Evolutionary conservation across 805 yeast species (phyloP).

Genomic region (Saccharomyces jurei): DNA sequence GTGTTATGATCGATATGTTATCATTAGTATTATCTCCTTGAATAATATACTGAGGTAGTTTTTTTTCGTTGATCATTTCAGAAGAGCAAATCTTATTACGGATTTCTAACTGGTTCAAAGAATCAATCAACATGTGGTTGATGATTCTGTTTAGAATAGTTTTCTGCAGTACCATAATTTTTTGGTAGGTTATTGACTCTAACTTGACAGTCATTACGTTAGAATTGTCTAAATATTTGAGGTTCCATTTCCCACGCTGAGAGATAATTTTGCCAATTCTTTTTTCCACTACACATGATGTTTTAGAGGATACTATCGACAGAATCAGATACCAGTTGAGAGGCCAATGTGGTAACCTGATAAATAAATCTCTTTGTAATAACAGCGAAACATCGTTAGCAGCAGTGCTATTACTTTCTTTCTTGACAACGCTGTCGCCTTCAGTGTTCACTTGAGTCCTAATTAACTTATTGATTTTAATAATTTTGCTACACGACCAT

Average conservation of each 20-base stretch:
- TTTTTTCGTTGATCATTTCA: constrained; percentile 6
- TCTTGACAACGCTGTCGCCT: not conserved
- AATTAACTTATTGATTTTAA: constrained; percentile 19
- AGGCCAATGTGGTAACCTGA: constrained; percentile 31
- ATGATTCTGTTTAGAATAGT: constrained; percentile 28
- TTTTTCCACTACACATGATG: constrained; percentile 27
- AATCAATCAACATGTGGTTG: constrained; percentile 31
- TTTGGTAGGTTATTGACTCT: constrained; percentile 30
- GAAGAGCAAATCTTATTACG: constrained; percentile 21
- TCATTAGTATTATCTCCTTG: constrained; percentile 3
- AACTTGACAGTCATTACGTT: constrained; percentile 21
- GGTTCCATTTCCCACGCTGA: constrained; percentile 26
- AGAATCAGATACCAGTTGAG: constrained; percentile 30
- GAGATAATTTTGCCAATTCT: constrained; percentile 30
- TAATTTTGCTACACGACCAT: constrained; percentile 27
- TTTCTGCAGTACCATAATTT: constrained; percentile 24
- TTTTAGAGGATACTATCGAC: constrained; percentile 27
- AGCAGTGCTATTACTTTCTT: not conserved
- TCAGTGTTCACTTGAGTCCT: constrained; percentile 12
- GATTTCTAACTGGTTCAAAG: constrained; percentile 27
- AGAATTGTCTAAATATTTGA: constrained; percentile 24
- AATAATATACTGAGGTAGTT: constrained; percentile 20
- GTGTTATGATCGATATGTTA: constrained; percentile 20
- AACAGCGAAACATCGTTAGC: constrained; percentile 4
- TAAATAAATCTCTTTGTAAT: constrained; percentile 25